A percentile compares a stretch with the other conserved stretches of the same genome.
Conservation (phyloP, 805 yeast species). For the Metschnikowia sp. region DNA sequence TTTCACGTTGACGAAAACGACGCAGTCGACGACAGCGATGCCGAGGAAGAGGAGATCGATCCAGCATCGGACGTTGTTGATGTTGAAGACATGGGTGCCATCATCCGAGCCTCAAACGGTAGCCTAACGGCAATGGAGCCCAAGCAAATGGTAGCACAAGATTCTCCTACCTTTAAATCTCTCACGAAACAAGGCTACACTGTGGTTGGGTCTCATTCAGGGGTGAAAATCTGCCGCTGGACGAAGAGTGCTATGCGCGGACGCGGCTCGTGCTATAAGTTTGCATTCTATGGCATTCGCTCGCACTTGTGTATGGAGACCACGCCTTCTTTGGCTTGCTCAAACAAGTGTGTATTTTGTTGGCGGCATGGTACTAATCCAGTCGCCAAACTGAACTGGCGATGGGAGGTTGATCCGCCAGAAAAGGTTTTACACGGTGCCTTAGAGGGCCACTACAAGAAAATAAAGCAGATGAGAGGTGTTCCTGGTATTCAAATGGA, state of each 20-base stretch:
- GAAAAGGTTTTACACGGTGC: conserved; percentile 83
- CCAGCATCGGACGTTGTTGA: conserved; percentile 52
- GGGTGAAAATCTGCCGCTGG: conserved; percentile 95
- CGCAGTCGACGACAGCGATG: conserved; percentile 52
- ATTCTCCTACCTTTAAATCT: conserved; percentile 84
- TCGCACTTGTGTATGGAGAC: conserved; percentile 95
- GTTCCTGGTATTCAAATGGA: conserved; percentile 92
- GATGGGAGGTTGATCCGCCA: conserved; percentile 94
- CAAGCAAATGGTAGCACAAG: conserved; percentile 86
- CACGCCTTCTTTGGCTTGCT: conserved; percentile 89
- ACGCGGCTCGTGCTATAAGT: conserved; percentile 91
- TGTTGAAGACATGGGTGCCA: conserved; percentile 82
- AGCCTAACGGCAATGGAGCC: conserved; percentile 17
- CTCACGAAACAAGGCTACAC: conserved; percentile 92
- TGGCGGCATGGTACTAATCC: conserved; percentile 99
- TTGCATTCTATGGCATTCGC: conserved; percentile 85
- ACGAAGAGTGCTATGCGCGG: conserved; percentile 92
- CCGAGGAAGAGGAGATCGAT: conserved; percentile 39
- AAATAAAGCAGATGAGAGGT: conserved; percentile 92
- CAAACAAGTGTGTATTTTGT: conserved; percentile 93
- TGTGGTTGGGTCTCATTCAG: conserved; percentile 90
- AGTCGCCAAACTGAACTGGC: conserved; percentile 86
- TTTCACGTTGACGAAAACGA: conserved; percentile 53
- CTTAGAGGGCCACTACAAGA: conserved; percentile 81
- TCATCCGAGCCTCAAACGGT: conserved; percentile 40